Conservation (phyloP, 345 rosid genomes). For the Salix koriyanagi region DNA sequence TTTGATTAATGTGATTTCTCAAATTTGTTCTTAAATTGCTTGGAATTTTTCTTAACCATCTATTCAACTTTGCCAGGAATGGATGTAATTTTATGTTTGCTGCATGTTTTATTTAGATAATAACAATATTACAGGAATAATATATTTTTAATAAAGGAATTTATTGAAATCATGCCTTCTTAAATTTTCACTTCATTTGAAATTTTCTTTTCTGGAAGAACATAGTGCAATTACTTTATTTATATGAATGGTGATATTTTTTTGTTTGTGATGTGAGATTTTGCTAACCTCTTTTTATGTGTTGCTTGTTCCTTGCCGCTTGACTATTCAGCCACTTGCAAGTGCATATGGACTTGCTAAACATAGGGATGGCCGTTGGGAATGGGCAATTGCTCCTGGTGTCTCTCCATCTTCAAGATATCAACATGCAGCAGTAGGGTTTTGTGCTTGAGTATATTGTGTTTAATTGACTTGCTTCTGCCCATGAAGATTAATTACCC, state of each 20-base stretch:
- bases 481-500: constrained; percentile 11
- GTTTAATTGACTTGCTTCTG: neutral
- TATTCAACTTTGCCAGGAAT: neutral
- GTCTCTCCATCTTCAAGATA: constrained; percentile 98
- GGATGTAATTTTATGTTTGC: neutral
- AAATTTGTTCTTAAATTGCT: neutral
- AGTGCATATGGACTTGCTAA: constrained; percentile 99
- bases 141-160: neutral
- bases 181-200: neutral
- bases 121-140: neutral
- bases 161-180: neutral
- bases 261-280: constrained; percentile 9
- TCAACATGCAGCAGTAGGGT: constrained; percentile 97
- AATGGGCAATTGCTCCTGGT: constrained; percentile 99
- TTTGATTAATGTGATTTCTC: neutral
- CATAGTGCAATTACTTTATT: constrained; percentile 6
- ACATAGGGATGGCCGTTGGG: constrained; percentile 99
- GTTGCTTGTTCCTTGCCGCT: neutral
- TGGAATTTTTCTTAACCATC: neutral
- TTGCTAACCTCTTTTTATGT: constrained; percentile 12
- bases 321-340: constrained; percentile 68
- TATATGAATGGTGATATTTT: neutral
- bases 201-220: neutral
- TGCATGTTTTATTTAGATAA: neutral
- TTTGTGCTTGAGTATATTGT: constrained; percentile 12